These are phyloP conservation scores for Vicia villosa DNA, from an alignment of 306 rosid species.

Conservation along the genomic window DNA sequence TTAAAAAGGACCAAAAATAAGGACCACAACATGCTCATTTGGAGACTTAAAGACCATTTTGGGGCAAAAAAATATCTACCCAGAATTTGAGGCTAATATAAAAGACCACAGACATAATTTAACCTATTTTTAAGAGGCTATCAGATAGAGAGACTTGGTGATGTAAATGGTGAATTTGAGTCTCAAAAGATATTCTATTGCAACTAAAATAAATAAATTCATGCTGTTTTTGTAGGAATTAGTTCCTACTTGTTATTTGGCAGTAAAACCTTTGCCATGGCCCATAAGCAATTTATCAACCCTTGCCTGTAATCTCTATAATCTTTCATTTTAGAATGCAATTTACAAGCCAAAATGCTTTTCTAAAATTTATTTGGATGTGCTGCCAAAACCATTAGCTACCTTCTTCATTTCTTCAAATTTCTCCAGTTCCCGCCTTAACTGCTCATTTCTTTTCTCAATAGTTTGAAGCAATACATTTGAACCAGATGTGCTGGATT, in stretches of 20 bases:
- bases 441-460: conserved; percentile 53
- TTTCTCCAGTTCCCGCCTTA: conserved; percentile 50
- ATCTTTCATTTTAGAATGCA: conserved; percentile 30
- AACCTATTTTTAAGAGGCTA: no score
- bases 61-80: no score
- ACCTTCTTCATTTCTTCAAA: no score
- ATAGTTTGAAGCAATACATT: conserved; percentile 41
- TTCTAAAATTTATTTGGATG: conserved; percentile 49
- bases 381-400: conserved; percentile 64
- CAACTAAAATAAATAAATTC: not conserved
- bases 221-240: not conserved
- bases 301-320: not conserved
- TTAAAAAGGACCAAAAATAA: no score
- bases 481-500: conserved; percentile 36
- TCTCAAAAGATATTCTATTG: no score
- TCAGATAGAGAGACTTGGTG: no score
- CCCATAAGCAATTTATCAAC: not conserved
- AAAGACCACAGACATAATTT: no score
- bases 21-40: no score
- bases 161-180: no score
- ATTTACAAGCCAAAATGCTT: conserved; percentile 55
- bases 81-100: no score
- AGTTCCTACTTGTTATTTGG: not conserved
- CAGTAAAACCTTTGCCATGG: not conserved
- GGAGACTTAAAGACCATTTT: no score